These are phyloP conservation scores for Pythium rhizo-oryzae DNA, from an alignment of 352 stramenopile species.

Conservation along the genomic window DNA sequence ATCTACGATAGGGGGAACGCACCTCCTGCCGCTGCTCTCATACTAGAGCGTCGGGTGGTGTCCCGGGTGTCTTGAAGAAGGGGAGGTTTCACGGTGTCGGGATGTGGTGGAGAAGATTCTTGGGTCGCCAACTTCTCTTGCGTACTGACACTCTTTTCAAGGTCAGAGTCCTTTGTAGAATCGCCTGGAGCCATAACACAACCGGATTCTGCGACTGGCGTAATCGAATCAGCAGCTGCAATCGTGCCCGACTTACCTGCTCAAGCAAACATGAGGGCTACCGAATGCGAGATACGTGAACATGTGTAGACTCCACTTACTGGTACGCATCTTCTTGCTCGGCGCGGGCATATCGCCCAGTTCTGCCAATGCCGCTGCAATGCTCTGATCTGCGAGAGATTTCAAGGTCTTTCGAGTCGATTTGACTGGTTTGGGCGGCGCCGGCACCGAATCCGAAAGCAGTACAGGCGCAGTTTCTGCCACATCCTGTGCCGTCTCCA, in stretches of 20 bases:
- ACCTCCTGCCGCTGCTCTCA: constrained; percentile 17
- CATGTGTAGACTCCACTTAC: background rate
- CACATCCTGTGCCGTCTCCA: background rate
- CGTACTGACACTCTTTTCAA: background rate
- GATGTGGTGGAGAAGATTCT: background rate
- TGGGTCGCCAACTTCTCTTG: background rate
- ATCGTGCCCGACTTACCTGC: background rate
- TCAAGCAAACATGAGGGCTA: no score
- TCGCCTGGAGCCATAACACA: background rate
- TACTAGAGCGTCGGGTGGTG: constrained; percentile 13
- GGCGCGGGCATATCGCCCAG: background rate
- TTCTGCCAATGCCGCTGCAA: constrained; percentile 7
- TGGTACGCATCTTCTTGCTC: constrained; percentile 6
- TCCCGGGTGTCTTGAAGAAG: background rate
- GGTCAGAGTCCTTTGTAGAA: background rate
- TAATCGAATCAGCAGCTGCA: background rate
- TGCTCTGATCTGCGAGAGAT: constrained; percentile 10
- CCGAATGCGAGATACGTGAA: no score
- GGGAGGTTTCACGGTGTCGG: background rate
- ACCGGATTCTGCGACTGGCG: no score
- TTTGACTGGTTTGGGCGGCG: background rate
- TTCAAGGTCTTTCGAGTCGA: constrained; percentile 9
- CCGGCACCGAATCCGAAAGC: background rate
- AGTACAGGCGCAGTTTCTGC: background rate
- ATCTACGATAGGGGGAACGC: background rate